These are phyloP conservation scores for Acer negundo DNA, from an alignment of 345 rosid genomes.

Conservation along the genomic window DNA sequence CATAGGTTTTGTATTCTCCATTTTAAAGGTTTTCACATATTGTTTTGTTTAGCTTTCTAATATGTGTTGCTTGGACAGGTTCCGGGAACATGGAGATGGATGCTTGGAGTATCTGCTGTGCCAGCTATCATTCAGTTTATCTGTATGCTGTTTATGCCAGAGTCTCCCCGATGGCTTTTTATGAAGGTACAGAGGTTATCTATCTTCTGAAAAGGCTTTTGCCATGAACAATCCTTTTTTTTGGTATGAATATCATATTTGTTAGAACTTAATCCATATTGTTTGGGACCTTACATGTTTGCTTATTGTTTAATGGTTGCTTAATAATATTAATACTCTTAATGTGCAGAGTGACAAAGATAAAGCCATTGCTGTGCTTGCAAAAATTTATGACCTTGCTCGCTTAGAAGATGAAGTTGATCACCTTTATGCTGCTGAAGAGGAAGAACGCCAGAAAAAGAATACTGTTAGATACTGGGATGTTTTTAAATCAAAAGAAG, in stretches of 20 bases:
- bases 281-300: not conserved
- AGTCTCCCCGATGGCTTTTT: constrained; percentile 97
- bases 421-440: constrained; percentile 61
- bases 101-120: constrained; percentile 91
- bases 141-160: constrained; percentile 84
- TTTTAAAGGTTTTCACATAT: not conserved
- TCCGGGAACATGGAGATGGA: constrained; percentile 99
- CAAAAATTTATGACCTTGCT: constrained; percentile 67
- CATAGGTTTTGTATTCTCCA: not conserved
- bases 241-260: not conserved
- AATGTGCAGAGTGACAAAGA: constrained; percentile 51
- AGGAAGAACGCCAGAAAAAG: constrained; percentile 63
- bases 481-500: constrained; percentile 75
- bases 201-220: not conserved
- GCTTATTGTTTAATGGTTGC: not conserved
- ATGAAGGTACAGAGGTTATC: constrained; percentile 59
- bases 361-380: constrained; percentile 58
- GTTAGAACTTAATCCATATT: not conserved
- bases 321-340: constrained; percentile 6
- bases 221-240: not conserved
- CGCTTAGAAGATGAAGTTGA: constrained; percentile 87
- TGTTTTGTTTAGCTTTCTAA: constrained; percentile 12
- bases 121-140: constrained; percentile 86
- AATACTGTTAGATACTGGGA: constrained; percentile 52
- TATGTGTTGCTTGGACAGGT: constrained; percentile 49